A percentile compares a stretch with the other conserved stretches of the same genome.
Evolutionary conservation across 495 filamentous ascomycete species (phyloP).

Genomic region (Penicillium salamii): DNA sequence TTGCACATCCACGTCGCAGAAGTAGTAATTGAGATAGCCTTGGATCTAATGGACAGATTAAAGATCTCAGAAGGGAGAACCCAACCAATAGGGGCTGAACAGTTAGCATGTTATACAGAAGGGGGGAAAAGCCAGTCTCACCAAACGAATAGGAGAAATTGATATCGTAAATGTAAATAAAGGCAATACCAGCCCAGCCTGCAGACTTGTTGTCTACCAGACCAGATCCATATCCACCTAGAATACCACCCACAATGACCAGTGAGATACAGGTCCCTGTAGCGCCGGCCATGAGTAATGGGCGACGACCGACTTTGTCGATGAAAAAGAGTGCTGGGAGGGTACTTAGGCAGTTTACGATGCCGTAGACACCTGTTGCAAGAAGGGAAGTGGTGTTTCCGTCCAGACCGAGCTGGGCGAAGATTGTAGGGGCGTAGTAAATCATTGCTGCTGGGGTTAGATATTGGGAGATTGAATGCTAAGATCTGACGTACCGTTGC

Average conservation of each 20-base stretch:
- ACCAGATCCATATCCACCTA: conserved; percentile 58
- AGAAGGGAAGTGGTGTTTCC: conserved; percentile 64
- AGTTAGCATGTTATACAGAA: conserved; percentile 1
- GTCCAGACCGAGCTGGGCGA: conserved; percentile 63
- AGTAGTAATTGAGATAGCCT: conserved; percentile 38
- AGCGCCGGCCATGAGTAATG: conserved; percentile 44
- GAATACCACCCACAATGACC: conserved; percentile 72
- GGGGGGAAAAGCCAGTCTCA: conserved; percentile 12
- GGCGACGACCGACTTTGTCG: conserved; percentile 71
- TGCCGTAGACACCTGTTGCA: conserved; percentile 76
- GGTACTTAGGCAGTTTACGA: conserved; percentile 75
- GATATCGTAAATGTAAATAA: conserved; percentile 81
- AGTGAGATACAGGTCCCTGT: conserved; percentile 59
- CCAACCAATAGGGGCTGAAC: conserved; percentile 40
- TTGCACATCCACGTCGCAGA: conserved; percentile 45
- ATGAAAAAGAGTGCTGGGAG: conserved; percentile 71
- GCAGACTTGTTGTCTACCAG: conserved; percentile 59
- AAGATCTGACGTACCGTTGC: conserved; percentile 26
- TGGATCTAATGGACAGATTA: conserved; percentile 37
- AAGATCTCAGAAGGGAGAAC: conserved; percentile 43
- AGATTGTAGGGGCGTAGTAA: conserved; percentile 75
- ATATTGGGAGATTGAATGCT: background rate
- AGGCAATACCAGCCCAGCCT: conserved; percentile 74
- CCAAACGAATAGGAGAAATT: conserved; percentile 65
- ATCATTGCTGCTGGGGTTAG: conserved; percentile 60